Conservation (phyloP, 2,329 filamentous ascomycete genomes). For the Beauveria scarabaeidicola region DNA sequence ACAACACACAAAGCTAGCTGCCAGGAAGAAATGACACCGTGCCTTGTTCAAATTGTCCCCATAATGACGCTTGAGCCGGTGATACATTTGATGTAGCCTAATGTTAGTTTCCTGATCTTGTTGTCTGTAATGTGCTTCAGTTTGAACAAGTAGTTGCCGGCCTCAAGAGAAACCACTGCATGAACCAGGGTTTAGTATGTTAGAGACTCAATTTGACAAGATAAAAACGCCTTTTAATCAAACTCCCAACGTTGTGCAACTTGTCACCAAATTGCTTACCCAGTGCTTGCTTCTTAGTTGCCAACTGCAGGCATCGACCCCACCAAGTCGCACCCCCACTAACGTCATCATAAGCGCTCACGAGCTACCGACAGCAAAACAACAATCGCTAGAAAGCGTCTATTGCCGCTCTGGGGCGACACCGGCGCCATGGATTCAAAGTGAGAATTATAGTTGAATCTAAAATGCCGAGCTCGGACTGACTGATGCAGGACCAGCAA, state of each 20-base stretch:
- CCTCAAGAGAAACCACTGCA: no score
- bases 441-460: neutral
- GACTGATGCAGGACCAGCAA: slow-evolving; percentile 32
- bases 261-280: no score
- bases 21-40: no score
- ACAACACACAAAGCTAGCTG: no score
- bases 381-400: slow-evolving; percentile 1
- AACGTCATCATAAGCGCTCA: slow-evolving; percentile 4
- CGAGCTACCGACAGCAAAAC: neutral
- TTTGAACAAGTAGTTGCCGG: no score
- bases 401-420: slow-evolving; percentile 1
- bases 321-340: slow-evolving; percentile 7
- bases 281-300: neutral
- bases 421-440: slow-evolving; percentile 7
- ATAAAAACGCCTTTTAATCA: no score
- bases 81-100: no score
- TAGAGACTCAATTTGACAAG: no score
- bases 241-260: neutral
- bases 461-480: neutral
- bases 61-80: no score
- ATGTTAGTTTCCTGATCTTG: no score
- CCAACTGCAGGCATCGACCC: neutral
- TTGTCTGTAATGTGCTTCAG: no score
- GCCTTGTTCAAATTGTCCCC: no score
- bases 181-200: neutral